A percentile compares a stretch with the other conserved stretches of the same genome.
phyloP scores from a whole-genome alignment of 2,329 filamentous ascomycete genomes.

The Fusarium aywerte region DNA sequence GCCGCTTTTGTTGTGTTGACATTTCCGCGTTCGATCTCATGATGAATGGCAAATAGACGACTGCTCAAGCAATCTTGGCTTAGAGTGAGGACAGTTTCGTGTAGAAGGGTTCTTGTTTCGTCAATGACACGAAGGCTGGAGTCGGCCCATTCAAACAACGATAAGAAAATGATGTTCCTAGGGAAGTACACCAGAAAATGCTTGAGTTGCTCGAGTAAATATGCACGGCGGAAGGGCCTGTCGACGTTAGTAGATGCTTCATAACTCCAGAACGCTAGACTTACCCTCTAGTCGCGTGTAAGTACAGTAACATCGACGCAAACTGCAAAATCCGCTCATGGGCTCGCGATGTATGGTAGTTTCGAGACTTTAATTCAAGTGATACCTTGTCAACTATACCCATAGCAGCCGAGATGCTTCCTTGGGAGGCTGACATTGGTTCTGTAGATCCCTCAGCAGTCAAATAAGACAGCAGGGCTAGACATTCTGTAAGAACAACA shows the following conservation, averaged over 20 bases:
- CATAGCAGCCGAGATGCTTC: constrained; percentile 65
- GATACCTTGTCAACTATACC: constrained; percentile 56
- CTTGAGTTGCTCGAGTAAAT: constrained; percentile 70
- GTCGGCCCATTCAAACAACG: constrained; percentile 79
- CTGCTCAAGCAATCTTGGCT: constrained; percentile 56
- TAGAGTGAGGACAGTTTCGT: constrained; percentile 59
- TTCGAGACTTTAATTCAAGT: constrained; percentile 54
- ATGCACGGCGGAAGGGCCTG: constrained; percentile 73
- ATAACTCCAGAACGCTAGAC: constrained; percentile 26
- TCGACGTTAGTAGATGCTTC: constrained; percentile 31
- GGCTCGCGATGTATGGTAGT: constrained; percentile 47
- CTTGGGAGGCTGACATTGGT: constrained; percentile 60
- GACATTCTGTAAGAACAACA: constrained; percentile 67
- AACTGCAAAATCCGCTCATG: constrained; percentile 77
- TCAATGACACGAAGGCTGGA: constrained; percentile 78
- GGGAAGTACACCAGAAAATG: constrained; percentile 74
- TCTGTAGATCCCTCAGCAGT: constrained; percentile 56
- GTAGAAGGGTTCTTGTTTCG: constrained; percentile 75
- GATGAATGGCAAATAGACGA: constrained; percentile 62
- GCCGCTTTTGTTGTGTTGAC: constrained; percentile 61
- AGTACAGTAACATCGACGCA: constrained; percentile 71
- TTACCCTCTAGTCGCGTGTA: constrained; percentile 70
- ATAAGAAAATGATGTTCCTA: constrained; percentile 78
- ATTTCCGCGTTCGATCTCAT: constrained; percentile 62
- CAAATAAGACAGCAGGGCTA: constrained; percentile 75